Evolutionary conservation across 1,139 yeast species (phyloP), one percentile per base, ranked within the genome.

Genomic region (Saccharomyces pastorianus): DNA sequence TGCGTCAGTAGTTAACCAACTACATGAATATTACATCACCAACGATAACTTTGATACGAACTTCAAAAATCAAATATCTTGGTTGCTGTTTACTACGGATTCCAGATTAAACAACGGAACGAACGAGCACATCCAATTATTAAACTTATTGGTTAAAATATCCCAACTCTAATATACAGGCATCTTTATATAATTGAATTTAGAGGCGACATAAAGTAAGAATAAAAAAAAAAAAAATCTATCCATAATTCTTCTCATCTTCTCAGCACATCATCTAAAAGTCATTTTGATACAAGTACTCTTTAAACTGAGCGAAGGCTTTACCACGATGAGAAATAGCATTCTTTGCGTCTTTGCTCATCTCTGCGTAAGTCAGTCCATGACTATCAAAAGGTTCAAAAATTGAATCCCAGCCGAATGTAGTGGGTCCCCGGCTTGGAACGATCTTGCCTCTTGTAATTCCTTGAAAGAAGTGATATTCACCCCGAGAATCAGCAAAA

Each of bases 361-460:
- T 83, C 71, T 93, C 97, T n/a, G 98, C 98, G 68, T 86, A 88
- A 0, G 98, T 91, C 67, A 83, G 71, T 20, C 70, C 71, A 51
- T 61, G 64, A 11, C 67, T 68, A 14, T 76, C 72, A 56, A 72
- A 77, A 2, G 99, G 98, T 72, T 84, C 79, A 70, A 93, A 93
- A 51, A 88, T 75, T 6, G 96, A 84, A 72, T 93, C 97, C 96
- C 97, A 95, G 2, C 99, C 99, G 68, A 95, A 95, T 57, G 80
- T 79, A 26, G 82, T 77, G 26, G 88, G 84, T 2, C 98, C 96
- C 61, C 95, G 80, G 54, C 71, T 62, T 14, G 73, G 73, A 4
- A 91, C 98, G 62, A 95, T 90, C 8, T 65, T 71, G 11, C 99
- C 99, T 17, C 80, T 75, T 3, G 96, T 88, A 47, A 83, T 72